Base-by-base conservation (phyloP, 495 filamentous ascomycete species). In the Trypethelium eluteriae region DNA sequence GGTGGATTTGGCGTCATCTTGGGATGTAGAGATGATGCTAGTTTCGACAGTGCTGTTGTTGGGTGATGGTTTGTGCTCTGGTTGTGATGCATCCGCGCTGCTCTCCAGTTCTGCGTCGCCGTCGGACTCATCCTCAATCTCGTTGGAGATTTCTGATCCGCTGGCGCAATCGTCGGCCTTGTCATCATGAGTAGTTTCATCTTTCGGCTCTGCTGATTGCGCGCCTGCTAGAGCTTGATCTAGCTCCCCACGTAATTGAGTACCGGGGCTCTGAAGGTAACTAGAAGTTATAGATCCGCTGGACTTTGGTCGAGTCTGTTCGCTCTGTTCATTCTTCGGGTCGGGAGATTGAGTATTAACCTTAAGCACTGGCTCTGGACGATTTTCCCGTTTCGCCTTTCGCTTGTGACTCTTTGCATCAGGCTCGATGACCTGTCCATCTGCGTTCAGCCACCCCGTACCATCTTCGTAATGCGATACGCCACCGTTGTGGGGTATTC, bases 371-470 rank as follows among this genome's bases (percentile, higher is more conserved):
- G 38, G 1, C 34, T 5, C 44, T 32, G 49, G 16, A 44, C 7
- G 70, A 70, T 35, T 68, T 73, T 63, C 68, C 64, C 44, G 65
- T 63, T 63, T 71, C 63, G 34, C 44, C 66, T 64, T 69, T 62
- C 49, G 67, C 64, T 65, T 75, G 46, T 63, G 70, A 3, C 62
- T 66, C 49, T 71, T 76, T 71, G 68, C 71, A 69, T 71, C 68
- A 63, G 67, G 73, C 80, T 96, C 88, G 10, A 94, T 85, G 32
- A 96, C 72, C 63, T 87, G 85, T 2, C 92, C 94, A 18, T 85
- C 78, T 69, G 85, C 84, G 72, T 96, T 89, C 3, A 96, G 81
- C 94, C 94, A 97, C 0, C 94, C 93, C 69, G 90, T 89, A 16
- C 86, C 91, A 38, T 97, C 86, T 18, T 89, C 77, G 73, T 82